These are phyloP conservation scores for Tausonia pullulans DNA, from an alignment of 1,284 basidiomycete species.

Conservation along the genomic window DNA sequence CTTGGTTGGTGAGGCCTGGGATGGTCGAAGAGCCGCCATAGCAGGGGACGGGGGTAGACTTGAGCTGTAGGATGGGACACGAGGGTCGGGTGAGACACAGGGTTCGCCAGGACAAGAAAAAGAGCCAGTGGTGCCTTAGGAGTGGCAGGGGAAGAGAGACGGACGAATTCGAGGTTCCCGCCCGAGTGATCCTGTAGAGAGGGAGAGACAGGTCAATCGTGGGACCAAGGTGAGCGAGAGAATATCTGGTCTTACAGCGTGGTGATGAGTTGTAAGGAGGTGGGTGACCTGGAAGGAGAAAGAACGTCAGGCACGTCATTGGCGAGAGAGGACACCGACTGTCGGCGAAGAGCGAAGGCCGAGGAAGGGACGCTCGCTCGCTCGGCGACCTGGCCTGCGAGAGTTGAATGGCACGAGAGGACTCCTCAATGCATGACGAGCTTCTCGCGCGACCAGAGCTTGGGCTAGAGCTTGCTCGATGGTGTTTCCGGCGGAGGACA, in stretches of 20 bases:
- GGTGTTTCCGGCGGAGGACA: not conserved
- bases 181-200: constrained; percentile 65
- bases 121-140: not conserved
- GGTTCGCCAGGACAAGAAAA: not conserved
- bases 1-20: constrained; percentile 54
- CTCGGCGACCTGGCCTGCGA: not conserved
- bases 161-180: constrained; percentile 54
- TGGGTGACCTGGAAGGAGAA: constrained; percentile 44
- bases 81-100: not conserved
- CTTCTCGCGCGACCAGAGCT: no score
- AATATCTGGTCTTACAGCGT: constrained; percentile 32
- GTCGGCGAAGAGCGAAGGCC: not conserved
- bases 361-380: not conserved
- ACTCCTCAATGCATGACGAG: no score
- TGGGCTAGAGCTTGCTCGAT: no score
- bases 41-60: constrained; percentile 47
- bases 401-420: not conserved
- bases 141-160: constrained; percentile 8
- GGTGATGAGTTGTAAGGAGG: constrained; percentile 78
- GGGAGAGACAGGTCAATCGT: not conserved
- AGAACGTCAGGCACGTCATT: no score
- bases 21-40: constrained; percentile 73
- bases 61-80: not conserved
- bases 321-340: no score
- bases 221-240: not conserved